A percentile compares a stretch with the other conserved stretches of the same genome.
Conservation (phyloP, 257 asterid species). For the Penstemon eatonii region DNA sequence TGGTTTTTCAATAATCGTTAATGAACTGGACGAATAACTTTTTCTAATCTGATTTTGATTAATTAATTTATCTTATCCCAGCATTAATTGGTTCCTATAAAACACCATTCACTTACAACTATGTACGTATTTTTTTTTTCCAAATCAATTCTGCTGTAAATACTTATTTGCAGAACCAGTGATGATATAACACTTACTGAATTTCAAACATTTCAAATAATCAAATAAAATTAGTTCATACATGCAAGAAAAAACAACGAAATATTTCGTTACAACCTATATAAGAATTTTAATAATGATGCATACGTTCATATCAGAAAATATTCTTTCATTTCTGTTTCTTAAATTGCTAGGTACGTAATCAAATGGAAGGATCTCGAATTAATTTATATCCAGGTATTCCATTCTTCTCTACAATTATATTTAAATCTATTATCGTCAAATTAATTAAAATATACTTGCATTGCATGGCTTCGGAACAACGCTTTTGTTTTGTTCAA, state of each 20-base stretch:
- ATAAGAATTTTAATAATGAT: slow-evolving; percentile 9
- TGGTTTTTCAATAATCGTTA: too few relatives aligned
- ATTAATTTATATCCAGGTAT: slow-evolving; percentile 41
- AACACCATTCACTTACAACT: too few relatives aligned
- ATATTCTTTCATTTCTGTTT: not conserved
- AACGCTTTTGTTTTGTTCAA: slow-evolving; percentile 25
- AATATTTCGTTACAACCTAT: slow-evolving; percentile 13
- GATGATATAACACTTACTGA: slow-evolving; percentile 1
- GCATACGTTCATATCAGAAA: slow-evolving; percentile 21
- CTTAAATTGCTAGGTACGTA: not conserved
- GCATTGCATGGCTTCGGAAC: slow-evolving; percentile 43
- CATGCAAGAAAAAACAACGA: slow-evolving; percentile 22
- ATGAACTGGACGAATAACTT: too few relatives aligned
- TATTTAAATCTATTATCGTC: slow-evolving; percentile 19
- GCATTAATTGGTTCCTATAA: too few relatives aligned
- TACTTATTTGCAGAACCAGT: slow-evolving; percentile 23
- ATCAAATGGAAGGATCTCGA: slow-evolving; percentile 41
- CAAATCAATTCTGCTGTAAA: too few relatives aligned
- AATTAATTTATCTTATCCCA: too few relatives aligned
- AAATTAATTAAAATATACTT: slow-evolving; percentile 21
- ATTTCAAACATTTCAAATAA: not conserved
- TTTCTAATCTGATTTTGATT: too few relatives aligned
- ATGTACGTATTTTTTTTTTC: too few relatives aligned
- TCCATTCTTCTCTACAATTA: slow-evolving; percentile 14
- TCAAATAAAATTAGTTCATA: slow-evolving; percentile 15